Conservation (phyloP, 2,329 filamentous ascomycete genomes). For the Neurospora crassa region DNA sequence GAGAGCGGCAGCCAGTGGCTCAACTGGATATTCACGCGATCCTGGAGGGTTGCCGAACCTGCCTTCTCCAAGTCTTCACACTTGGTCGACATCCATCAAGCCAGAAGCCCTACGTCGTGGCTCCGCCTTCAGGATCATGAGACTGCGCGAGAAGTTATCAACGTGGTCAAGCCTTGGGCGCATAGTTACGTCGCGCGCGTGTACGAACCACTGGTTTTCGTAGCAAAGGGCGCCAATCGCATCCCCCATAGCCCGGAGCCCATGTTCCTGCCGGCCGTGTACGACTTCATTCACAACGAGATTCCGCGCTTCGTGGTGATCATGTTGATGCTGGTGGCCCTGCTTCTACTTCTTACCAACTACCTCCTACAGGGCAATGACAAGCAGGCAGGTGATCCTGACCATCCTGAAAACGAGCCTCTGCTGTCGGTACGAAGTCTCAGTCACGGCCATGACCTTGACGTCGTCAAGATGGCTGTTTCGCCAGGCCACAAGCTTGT, state of each 20-base stretch:
- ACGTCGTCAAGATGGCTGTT: conserved; percentile 55
- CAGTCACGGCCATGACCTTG: conserved; percentile 54
- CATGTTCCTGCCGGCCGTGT: conserved; percentile 46
- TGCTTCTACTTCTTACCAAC: conserved; percentile 62
- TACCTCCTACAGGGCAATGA: conserved; percentile 62
- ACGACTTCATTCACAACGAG: conserved; percentile 59
- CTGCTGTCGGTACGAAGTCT: conserved; percentile 52
- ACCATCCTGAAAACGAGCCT: conserved; percentile 36
- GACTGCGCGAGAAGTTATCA: conserved; percentile 66
- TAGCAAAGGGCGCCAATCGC: conserved; percentile 58
- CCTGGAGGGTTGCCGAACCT: conserved; percentile 19
- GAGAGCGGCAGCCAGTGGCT: conserved; percentile 36
- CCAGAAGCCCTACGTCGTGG: conserved; percentile 68
- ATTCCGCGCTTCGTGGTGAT: conserved; percentile 50
- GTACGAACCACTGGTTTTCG: conserved; percentile 65
- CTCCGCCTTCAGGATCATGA: conserved; percentile 69
- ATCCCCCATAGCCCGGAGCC: conserved; percentile 41
- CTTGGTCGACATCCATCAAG: conserved; percentile 59
- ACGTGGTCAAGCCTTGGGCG: conserved; percentile 61
- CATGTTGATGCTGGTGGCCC: conserved; percentile 52
- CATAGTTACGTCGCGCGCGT: conserved; percentile 66
- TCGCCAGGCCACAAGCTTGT: conserved; percentile 56
- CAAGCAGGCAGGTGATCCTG: conserved; percentile 33
- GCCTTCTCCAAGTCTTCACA: conserved; percentile 27
- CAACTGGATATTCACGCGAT: conserved; percentile 24